Evolutionary conservation across 805 yeast genomes (phyloP), one percentile per base, ranked within the genome.

Genomic region (Starmerella apis): DNA sequence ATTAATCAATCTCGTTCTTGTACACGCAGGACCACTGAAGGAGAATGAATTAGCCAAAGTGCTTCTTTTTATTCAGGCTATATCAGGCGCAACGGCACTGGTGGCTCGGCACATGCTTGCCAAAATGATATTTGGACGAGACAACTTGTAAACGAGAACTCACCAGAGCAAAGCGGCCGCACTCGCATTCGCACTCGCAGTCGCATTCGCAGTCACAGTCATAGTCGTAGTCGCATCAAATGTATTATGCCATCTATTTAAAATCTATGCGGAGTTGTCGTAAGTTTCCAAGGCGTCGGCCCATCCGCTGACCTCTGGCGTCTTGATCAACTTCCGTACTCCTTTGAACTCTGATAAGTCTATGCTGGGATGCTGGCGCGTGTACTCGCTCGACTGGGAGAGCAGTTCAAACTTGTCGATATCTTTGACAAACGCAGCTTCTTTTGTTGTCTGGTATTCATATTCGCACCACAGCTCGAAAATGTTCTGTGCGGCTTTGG

Each of bases 401-500:
- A 84, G 71, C 77, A 87, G 77, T 67, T 87, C 96, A 62, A 77
- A 83, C 71, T 90, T 90, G 67, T 90, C 97, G 53, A 92, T 79
- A 66, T 90, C 96, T 68, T 90, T 90, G 56, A 90, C 96, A 58
- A 86, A 85, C 48, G 80, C 73, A 11, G 96, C 95, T 65, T 90
- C 97, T 23, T 77, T 64, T 38, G 81, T 77, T 57, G 86, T 73
- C 58, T 85, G 82, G 61, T 82, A 79, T 69, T 90, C 98, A 67
- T 90, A 90, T 64, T 86, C 95, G 49, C 80, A 68, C 95, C 96
- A 90, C 54, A 80, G 74, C 35, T 79, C 80, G 52, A 73, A 63
- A 47, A 90, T 71, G 57, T 83, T 87, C 30, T 67, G 57, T 11
- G 92, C 80, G 32, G 82, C 84, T 16, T 54, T 58, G 9, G 67